These are phyloP conservation scores for Alternaria conjuncta DNA, from an alignment of 2,329 filamentous ascomycete species.

Conservation along the genomic window DNA sequence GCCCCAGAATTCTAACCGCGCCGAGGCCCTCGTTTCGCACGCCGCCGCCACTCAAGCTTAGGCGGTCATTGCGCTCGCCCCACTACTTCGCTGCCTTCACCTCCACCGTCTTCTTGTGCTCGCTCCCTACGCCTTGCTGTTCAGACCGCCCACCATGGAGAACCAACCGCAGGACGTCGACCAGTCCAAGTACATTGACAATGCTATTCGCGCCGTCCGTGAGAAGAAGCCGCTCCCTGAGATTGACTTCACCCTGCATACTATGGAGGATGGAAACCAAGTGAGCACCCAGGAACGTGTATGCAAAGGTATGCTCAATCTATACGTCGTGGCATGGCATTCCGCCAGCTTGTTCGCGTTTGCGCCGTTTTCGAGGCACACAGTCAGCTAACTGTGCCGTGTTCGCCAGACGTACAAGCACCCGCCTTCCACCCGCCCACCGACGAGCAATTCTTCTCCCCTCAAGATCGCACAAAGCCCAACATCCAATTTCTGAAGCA, in stretches of 20 bases:
- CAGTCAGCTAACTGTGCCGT: constrained; percentile 33
- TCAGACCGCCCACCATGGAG: constrained; percentile 43
- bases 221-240: constrained; percentile 96
- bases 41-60: constrained; percentile 41
- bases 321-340: background rate
- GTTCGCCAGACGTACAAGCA: constrained; percentile 84
- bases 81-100: constrained; percentile 40
- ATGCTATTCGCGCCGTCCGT: constrained; percentile 87
- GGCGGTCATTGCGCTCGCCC: constrained; percentile 38
- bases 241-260: constrained; percentile 98
- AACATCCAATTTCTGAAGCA: constrained; percentile 95
- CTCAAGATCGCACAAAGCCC: constrained; percentile 84
- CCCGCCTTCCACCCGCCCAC: constrained; percentile 91
- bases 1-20: constrained; percentile 23
- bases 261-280: constrained; percentile 95
- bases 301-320: constrained; percentile 80
- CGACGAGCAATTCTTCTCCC: constrained; percentile 92
- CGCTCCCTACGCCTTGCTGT: constrained; percentile 26
- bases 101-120: constrained; percentile 30
- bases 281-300: constrained; percentile 96
- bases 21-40: constrained; percentile 40
- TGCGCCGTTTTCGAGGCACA: constrained; percentile 17
- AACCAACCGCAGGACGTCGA: constrained; percentile 43
- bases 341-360: constrained; percentile 1
- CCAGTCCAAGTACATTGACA: constrained; percentile 69